These are phyloP conservation scores for Rhododendron griersonianum DNA, from an alignment of 148 eudicot genomes.

Conservation along the genomic window DNA sequence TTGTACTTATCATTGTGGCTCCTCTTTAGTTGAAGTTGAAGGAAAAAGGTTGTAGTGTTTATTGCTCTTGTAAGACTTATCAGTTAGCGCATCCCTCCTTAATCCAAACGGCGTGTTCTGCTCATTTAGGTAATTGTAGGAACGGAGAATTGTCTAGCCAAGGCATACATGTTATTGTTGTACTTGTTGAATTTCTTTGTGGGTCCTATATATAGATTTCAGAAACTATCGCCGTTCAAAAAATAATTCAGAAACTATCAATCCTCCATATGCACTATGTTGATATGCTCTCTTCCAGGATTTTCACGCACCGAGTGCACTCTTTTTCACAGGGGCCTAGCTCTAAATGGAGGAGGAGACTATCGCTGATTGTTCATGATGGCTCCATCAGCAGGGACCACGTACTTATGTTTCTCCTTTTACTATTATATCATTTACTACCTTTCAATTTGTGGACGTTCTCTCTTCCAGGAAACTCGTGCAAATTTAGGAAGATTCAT, in stretches of 20 bases:
- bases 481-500: not conserved
- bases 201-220: not conserved
- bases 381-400: not conserved
- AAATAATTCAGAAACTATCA: not conserved
- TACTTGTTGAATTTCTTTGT: not conserved
- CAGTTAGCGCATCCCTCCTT: not conserved
- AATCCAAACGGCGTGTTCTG: not conserved
- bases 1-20: too few relatives aligned
- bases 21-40: not conserved
- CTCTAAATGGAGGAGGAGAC: constrained; percentile 17
- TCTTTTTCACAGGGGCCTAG: constrained; percentile 8
- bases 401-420: constrained; percentile 2
- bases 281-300: not conserved
- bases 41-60: not conserved
- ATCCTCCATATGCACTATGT: not conserved
- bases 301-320: not conserved
- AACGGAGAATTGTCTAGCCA: not conserved
- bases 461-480: not conserved
- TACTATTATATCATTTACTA: not conserved
- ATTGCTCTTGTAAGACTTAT: not conserved
- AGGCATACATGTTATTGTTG: not conserved
- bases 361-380: constrained; percentile 10
- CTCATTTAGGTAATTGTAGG: not conserved
- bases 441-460: not conserved
- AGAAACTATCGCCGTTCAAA: not conserved